Percentiles rank a stretch among this genome's conserved stretches.
phyloP scores from a whole-genome alignment of 2,329 filamentous ascomycete species.

The Endothia cerciana region DNA sequence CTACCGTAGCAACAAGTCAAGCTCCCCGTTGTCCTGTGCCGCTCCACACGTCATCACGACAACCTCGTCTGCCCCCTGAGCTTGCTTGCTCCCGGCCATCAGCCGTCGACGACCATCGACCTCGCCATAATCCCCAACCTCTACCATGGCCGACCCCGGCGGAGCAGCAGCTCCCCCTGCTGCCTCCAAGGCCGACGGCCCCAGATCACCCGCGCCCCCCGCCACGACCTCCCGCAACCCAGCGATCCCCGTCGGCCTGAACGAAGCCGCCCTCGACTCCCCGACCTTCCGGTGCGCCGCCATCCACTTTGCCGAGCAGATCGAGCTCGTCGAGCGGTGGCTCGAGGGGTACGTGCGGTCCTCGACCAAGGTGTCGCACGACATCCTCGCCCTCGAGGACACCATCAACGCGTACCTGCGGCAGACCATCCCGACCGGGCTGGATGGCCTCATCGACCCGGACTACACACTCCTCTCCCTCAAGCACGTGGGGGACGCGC shows the following conservation, averaged over 20 bases:
- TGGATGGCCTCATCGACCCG: conserved; percentile 87
- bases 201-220: conserved; percentile 3
- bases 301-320: conserved; percentile 86
- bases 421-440: conserved; percentile 71
- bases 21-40: conserved; percentile 14
- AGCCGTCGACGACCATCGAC: conserved; percentile 8
- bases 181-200: conserved; percentile 13
- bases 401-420: conserved; percentile 77
- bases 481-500: conserved; percentile 81
- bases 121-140: conserved; percentile 16
- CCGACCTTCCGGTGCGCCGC: conserved; percentile 91
- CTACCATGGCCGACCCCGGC: conserved; percentile 26
- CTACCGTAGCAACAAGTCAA: neutral
- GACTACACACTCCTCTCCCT: conserved; percentile 92
- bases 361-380: conserved; percentile 59
- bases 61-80: conserved; percentile 18
- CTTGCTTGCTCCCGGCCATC: conserved; percentile 20
- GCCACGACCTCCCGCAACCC: conserved; percentile 33
- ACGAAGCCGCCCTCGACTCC: conserved; percentile 95
- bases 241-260: conserved; percentile 76
- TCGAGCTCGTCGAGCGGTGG: conserved; percentile 91
- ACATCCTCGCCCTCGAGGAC: conserved; percentile 75
- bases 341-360: conserved; percentile 66
- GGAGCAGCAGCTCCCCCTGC: conserved; percentile 17
- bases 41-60: conserved; percentile 16